These are phyloP conservation scores for Erysimum cheiranthoides DNA, from an alignment of 345 rosid genomes.

Conservation along the genomic window DNA sequence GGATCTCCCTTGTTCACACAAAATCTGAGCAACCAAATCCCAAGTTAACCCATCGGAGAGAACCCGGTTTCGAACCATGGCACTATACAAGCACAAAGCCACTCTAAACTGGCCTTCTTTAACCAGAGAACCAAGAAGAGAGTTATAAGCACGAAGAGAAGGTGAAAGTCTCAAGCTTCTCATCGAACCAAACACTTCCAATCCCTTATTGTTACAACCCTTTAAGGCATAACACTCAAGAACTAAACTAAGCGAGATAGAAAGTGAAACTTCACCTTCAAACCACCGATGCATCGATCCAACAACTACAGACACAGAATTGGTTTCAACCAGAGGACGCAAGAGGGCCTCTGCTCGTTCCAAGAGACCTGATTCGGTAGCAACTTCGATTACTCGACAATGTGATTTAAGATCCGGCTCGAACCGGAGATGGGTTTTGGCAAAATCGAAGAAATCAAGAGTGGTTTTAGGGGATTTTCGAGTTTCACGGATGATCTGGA, in stretches of 20 bases:
- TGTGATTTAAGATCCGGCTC: slow-evolving; percentile 62
- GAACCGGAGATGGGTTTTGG: slow-evolving; percentile 51
- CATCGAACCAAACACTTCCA: slow-evolving; percentile 55
- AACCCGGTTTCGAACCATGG: slow-evolving; percentile 56
- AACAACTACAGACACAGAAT: slow-evolving; percentile 45
- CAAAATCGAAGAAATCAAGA: slow-evolving; percentile 69
- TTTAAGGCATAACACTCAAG: slow-evolving; percentile 53
- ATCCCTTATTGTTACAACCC: slow-evolving; percentile 50
- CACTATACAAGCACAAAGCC: slow-evolving; percentile 63
- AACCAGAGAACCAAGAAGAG: slow-evolving; percentile 57
- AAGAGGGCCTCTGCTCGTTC: slow-evolving; percentile 48
- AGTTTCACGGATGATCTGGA: slow-evolving; percentile 59
- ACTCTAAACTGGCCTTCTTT: slow-evolving; percentile 45
- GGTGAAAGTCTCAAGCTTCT: slow-evolving; percentile 50
- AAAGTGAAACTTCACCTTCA: slow-evolving; percentile 50
- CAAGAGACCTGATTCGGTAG: slow-evolving; percentile 44
- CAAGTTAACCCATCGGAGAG: slow-evolving; percentile 55
- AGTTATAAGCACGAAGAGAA: slow-evolving; percentile 53
- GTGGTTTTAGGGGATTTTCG: slow-evolving; percentile 51
- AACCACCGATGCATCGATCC: slow-evolving; percentile 54
- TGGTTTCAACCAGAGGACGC: slow-evolving; percentile 51
- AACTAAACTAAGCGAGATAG: slow-evolving; percentile 49
- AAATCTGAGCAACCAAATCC: slow-evolving; percentile 59
- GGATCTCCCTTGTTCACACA: slow-evolving; percentile 55
- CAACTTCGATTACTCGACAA: slow-evolving; percentile 52